Evolutionary conservation across 352 stramenopile genomes (phyloP), one percentile per base, ranked within the genome.

Genomic region (Aphanomyces invadans): DNA sequence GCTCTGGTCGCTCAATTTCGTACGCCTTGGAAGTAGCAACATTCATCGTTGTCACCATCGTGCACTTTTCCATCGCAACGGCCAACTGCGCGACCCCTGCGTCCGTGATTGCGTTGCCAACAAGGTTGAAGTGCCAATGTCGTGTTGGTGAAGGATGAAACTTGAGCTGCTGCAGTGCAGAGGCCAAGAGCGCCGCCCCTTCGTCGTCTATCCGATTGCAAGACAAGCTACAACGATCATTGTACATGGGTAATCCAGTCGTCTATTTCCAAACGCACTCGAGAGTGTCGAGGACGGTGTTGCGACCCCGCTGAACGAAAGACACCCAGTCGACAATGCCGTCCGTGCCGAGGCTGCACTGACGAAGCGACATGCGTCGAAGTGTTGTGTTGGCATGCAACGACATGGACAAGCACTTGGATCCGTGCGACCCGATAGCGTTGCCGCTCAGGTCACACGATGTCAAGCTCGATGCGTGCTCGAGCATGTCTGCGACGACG

Each of bases 191-290:
- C 31, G 28, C 17, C 15, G 60, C 42, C 17, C 60, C 60, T 19
- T 67, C 60, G 49, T 67, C 60, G 33, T 51, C 45, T 11, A 67
- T 67, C 3, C 12, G 28, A 23, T 67, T 67, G 60, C 33, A n/a
- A 19, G 60, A 44, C 5, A 67, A 21, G 23, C 60, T 67, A 57
- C 49, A 59, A 45, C 25, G 17, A 32, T 10, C 19, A 33, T 38
- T n/a, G 2, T 53, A 1, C 42, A 62, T 49, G 7, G 23, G 15
- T 23, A 52, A 48, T 21, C 17, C 3, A n/a, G 21, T 17, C 9
- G 17, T 17, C 17, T 17, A 23, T 15, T 55, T 29, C 4, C 2
- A 10, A 21, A 26, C 39, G 29, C 57, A 67, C 60, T 67, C 29
- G 32, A 67, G 49, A 1, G 44, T 67, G 23, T 67, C 38, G 19